Base-by-base conservation (phyloP, 2,329 filamentous ascomycete species). In the Lasiodiplodia gonubiensis region DNA sequence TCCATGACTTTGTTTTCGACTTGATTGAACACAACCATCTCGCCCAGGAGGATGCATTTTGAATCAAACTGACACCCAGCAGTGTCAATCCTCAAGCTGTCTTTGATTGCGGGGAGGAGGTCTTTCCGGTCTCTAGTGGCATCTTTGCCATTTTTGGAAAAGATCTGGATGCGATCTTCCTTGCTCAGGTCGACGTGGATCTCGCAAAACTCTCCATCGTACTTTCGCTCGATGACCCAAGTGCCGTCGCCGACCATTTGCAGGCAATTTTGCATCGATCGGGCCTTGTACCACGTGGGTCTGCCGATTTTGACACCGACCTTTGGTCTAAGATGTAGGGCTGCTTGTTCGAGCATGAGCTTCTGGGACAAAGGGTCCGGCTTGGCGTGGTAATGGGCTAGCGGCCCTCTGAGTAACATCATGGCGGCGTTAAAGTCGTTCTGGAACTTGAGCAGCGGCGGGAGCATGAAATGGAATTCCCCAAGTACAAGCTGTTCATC, bases 141-240 rank as follows among this genome's bases (percentile, higher is more conserved):
- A 71, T 97, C 92, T 75, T 95, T 96, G 68, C 93, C 92, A 73
- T 92, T 95, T 76, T 97, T 97, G 11, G 93, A 96, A 75, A 95
- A 97, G 35, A 97, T 94, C 70, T 90, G 89, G 33, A 97, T 88
- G 57, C 83, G 86, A 0, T 84, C 35, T 16, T 80, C 80, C 60
- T 86, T 87, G 10, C 81, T 81, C 7, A 92, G 80, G 73, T 96
- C 88, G 48, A 97, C 82, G 73, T 97, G 93, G 35, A 97, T 88
- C 76, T 97, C 93, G 72, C 92, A 96, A 71, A 95, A 97, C 77
- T 97, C 93, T 35, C 92, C 93, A 72, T 97, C 93, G 69, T 96
- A 88, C 75, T 97, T 97, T 63, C 89, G 84, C 76, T 97, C 92
- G 27, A 93, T 85, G 68, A 90, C 92, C 86, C 94, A 88, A 14